phyloP scores from a whole-genome alignment of 352 stramenopile genomes.

The Phytophthora brassicae region DNA sequence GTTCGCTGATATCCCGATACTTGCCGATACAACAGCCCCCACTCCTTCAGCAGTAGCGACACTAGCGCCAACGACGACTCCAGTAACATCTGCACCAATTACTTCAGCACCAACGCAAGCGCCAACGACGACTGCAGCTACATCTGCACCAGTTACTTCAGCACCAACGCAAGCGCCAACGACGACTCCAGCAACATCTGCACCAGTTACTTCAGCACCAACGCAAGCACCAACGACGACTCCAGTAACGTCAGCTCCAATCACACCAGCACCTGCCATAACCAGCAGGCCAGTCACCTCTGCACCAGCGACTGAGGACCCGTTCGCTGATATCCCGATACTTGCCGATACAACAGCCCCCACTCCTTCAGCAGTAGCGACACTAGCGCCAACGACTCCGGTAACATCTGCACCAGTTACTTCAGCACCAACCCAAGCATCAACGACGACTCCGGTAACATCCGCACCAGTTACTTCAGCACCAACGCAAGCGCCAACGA shows the following conservation, averaged over 20 bases:
- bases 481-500: neutral
- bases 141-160: too few relatives aligned
- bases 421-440: neutral
- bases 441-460: constrained; percentile 1
- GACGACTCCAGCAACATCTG: neutral
- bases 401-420: too few relatives aligned
- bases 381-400: too few relatives aligned
- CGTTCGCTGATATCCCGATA: neutral
- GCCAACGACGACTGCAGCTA: too few relatives aligned
- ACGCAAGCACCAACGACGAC: constrained; percentile 13
- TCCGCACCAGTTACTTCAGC: constrained; percentile 1
- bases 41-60: neutral
- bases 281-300: neutral
- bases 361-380: neutral
- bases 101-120: too few relatives aligned
- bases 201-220: constrained; percentile 1
- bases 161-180: constrained; percentile 2
- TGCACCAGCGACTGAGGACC: neutral
- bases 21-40: neutral
- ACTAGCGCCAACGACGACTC: constrained; percentile 13
- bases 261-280: neutral
- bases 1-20: constrained; percentile 12
- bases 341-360: neutral
- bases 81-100: neutral
- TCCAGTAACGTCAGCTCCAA: neutral